A percentile compares a stretch with the other conserved stretches of the same genome.
Evolutionary conservation across 352 stramenopile genomes (phyloP).

Genomic region (Phytophthora palmivora): DNA sequence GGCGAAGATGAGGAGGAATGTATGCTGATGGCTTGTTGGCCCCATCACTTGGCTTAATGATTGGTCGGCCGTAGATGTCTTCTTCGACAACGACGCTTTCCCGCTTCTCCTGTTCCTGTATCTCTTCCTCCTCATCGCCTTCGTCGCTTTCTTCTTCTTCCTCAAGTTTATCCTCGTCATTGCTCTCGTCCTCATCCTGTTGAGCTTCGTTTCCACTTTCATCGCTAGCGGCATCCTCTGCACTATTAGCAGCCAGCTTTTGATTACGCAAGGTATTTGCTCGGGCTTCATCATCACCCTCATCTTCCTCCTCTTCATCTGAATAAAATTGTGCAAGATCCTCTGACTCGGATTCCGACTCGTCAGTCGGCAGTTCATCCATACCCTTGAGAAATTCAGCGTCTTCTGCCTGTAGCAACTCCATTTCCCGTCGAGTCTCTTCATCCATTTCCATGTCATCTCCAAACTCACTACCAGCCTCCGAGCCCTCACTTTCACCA

Average conservation of each 20-base stretch:
- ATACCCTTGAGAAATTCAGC: slow-evolving; percentile 85
- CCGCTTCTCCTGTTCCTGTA: slow-evolving; percentile 41
- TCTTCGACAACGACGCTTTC: slow-evolving; percentile 62
- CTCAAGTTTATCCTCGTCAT: slow-evolving; percentile 33
- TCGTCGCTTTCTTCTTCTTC: slow-evolving; percentile 39
- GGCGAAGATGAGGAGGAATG: slow-evolving; percentile 87
- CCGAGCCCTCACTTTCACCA: slow-evolving; percentile 35
- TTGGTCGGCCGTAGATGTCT: slow-evolving; percentile 84
- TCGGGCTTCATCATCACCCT: slow-evolving; percentile 44
- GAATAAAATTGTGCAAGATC: slow-evolving; percentile 75
- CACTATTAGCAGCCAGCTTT: slow-evolving; percentile 20
- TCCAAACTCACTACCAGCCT: slow-evolving; percentile 32
- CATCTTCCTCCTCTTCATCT: slow-evolving; percentile 60
- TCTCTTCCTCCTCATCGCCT: slow-evolving; percentile 15
- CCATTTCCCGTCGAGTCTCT: slow-evolving; percentile 78
- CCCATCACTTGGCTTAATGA: slow-evolving; percentile 57
- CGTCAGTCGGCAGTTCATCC: slow-evolving; percentile 86
- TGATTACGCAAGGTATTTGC: slow-evolving; percentile 70
- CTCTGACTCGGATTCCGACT: slow-evolving; percentile 79
- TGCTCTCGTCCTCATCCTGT: slow-evolving; percentile 15
- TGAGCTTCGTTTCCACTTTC: slow-evolving; percentile 30
- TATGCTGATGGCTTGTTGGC: slow-evolving; percentile 71
- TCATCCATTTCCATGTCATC: slow-evolving; percentile 80
- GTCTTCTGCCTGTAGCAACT: slow-evolving; percentile 79
- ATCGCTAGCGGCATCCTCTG: slow-evolving; percentile 15